A percentile compares a stretch with the other conserved stretches of the same genome.
Evolutionary conservation across 1,284 basidiomycete genomes (phyloP).

Genomic region (Cutaneotrichosporon spelunceum): DNA sequence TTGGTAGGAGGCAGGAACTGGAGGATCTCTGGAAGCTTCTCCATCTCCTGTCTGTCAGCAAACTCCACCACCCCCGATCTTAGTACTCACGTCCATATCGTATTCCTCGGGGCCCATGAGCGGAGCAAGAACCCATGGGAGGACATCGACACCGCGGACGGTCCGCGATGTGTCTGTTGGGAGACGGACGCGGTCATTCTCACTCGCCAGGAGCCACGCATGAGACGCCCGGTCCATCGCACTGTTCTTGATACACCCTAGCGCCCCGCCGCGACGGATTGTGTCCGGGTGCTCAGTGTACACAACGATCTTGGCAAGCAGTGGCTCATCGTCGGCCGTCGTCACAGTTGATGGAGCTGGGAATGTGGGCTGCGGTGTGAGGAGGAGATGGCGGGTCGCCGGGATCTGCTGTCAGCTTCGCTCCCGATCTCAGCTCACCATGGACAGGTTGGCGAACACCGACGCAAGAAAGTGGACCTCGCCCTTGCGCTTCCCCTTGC

Average conservation of each 20-base stretch:
- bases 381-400: constrained; percentile 40
- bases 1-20: constrained; percentile 87
- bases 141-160: constrained; percentile 74
- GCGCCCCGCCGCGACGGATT: constrained; percentile 79
- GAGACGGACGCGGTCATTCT: constrained; percentile 46
- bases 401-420: constrained; percentile 31
- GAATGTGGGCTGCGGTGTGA: constrained; percentile 48
- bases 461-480: constrained; percentile 83
- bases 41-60: constrained; percentile 67
- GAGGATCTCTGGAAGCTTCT: constrained; percentile 74
- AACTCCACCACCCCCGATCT: constrained; percentile 21
- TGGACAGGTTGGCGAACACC: constrained; percentile 84
- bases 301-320: constrained; percentile 71
- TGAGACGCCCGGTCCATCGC: constrained; percentile 49
- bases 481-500: constrained; percentile 60
- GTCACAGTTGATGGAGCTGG: constrained; percentile 36
- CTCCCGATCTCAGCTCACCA: constrained; percentile 56
- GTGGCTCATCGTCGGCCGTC: constrained; percentile 60
- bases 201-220: constrained; percentile 47
- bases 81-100: constrained; percentile 67
- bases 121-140: constrained; percentile 81
- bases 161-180: constrained; percentile 45
- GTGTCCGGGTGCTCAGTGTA: constrained; percentile 85
- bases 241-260: constrained; percentile 70
- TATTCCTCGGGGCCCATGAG: constrained; percentile 93